Evolutionary conservation across 306 rosid genomes (phyloP), one percentile per base, ranked within the genome.

Genomic region (Citrullus colocynthis): DNA sequence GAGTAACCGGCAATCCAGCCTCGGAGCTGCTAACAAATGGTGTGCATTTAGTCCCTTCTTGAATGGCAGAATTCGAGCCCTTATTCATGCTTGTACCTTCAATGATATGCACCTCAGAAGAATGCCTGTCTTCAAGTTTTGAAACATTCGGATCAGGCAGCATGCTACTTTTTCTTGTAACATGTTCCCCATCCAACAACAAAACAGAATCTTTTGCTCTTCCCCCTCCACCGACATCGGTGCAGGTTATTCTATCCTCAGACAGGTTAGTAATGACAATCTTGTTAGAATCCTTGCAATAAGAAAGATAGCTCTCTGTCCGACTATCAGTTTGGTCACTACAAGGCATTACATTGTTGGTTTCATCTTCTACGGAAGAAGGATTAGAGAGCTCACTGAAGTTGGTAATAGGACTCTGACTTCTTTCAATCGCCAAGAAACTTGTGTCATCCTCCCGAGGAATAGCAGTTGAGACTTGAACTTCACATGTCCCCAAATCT

Each of bases 301-400:
- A 84, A 64, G 83, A 69, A 63, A 32, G 88, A 83, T 85, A 86
- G 81, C 87, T 83, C 44, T 85, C 89, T 17, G 83, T 87, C 70
- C 82, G 90, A 79, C 87, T 90, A 75, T 84, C 88, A 18, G 82
- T 82, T 75, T 85, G 93, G 80, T 89, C 93, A 36, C 86, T 83
- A 54, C 82, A 88, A 9, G 89, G 93, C 59, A 84, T 81, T 15
- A 85, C 76, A 84, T 93, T 93, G 83, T 90, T 94, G 34, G 93
- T 94, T 86, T 93, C 98, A 83, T 93, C 97, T 84, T 91, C 98
- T 61, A 91, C 91, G 3, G 98, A 93, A 42, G 97, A 93, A 6
- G 98, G 98, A 90, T 91, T 91, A 54, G 98, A 91, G 81, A 93
- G 96, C 86, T 90, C 88, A 83, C 98, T 93, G 34, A 87, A 88